phyloP scores from a whole-genome alignment of 768 basidiomycete genomes.

The Boletus sp. region DNA sequence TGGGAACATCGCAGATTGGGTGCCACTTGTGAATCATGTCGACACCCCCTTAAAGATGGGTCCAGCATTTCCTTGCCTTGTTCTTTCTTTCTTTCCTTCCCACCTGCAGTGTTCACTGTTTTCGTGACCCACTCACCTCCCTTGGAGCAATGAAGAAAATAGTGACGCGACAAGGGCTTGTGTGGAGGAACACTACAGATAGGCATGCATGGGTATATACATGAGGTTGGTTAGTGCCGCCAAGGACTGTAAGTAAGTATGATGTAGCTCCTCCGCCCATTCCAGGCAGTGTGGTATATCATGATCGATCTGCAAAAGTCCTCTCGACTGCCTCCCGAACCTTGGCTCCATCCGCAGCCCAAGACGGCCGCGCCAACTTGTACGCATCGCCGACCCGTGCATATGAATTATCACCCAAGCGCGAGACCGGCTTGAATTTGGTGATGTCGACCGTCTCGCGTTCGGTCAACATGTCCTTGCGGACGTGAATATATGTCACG shows the following conservation, averaged over 20 bases:
- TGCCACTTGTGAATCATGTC: too few species aligned
- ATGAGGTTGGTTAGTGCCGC: too few species aligned
- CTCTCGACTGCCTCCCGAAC: slow-evolving; percentile 6
- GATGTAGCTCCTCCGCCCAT: too few species aligned
- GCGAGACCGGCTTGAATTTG: slow-evolving; percentile 32
- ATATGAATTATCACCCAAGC: slow-evolving; percentile 39
- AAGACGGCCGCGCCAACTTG: slow-evolving; percentile 9
- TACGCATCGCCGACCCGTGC: slow-evolving; percentile 24
- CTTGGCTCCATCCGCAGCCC: slow-evolving; percentile 12
- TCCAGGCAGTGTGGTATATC: not conserved
- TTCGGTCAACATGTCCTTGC: slow-evolving; percentile 37
- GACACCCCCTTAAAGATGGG: too few species aligned
- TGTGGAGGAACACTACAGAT: too few species aligned
- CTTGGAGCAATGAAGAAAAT: too few species aligned
- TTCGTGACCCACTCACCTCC: too few species aligned
- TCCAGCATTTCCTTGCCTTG: too few species aligned
- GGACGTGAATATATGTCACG: slow-evolving; percentile 41
- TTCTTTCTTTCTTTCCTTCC: too few species aligned
- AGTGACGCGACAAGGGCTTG: too few species aligned
- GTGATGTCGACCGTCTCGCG: slow-evolving; percentile 35
- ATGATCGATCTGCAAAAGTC: not conserved
- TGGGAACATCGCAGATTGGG: not conserved
- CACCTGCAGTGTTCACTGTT: too few species aligned
- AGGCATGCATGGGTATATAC: not conserved
- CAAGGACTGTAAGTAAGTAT: not conserved